Conservation (phyloP, 768 basidiomycete species). For the Hebeloma cylindrosporum region DNA sequence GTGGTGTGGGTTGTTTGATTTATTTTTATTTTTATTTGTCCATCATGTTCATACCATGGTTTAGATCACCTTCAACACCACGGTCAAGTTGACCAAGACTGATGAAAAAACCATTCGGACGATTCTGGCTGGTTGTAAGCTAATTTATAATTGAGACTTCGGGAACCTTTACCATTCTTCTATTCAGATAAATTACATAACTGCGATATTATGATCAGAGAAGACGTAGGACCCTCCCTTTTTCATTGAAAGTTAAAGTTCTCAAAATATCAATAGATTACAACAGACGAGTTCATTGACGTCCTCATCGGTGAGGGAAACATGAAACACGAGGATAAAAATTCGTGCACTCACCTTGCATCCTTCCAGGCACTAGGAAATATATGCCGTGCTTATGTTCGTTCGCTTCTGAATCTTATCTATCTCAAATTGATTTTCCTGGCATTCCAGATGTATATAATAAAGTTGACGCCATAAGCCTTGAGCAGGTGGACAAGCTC, state of each 20-base stretch:
- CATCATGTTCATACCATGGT: not conserved
- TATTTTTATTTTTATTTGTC: slow-evolving; percentile 2
- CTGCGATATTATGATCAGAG: slow-evolving; percentile 97
- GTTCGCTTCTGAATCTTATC: slow-evolving; percentile 23
- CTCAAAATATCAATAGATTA: slow-evolving; percentile 56
- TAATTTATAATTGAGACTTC: slow-evolving; percentile 12
- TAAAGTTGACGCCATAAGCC: slow-evolving; percentile 88
- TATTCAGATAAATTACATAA: slow-evolving; percentile 81
- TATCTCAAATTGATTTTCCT: not conserved
- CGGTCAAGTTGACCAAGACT: slow-evolving; percentile 91
- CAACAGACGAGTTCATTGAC: slow-evolving; percentile 96
- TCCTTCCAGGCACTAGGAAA: slow-evolving; percentile 77
- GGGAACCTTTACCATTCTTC: not conserved
- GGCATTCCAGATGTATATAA: slow-evolving; percentile 79
- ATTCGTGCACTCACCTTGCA: not conserved
- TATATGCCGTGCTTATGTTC: slow-evolving; percentile 91
- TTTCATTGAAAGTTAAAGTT: slow-evolving; percentile 8
- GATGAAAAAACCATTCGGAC: slow-evolving; percentile 94
- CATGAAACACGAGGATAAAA: not conserved
- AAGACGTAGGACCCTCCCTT: slow-evolving; percentile 65
- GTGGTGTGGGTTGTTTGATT: slow-evolving; percentile 62
- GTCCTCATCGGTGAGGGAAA: slow-evolving; percentile 77
- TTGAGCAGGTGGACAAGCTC: slow-evolving; percentile 80
- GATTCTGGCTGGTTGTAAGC: slow-evolving; percentile 83
- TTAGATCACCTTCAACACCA: slow-evolving; percentile 88